Evolutionary conservation across 73 alveolate genomes (phyloP).

Genomic region (Blepharisma japonicum): DNA sequence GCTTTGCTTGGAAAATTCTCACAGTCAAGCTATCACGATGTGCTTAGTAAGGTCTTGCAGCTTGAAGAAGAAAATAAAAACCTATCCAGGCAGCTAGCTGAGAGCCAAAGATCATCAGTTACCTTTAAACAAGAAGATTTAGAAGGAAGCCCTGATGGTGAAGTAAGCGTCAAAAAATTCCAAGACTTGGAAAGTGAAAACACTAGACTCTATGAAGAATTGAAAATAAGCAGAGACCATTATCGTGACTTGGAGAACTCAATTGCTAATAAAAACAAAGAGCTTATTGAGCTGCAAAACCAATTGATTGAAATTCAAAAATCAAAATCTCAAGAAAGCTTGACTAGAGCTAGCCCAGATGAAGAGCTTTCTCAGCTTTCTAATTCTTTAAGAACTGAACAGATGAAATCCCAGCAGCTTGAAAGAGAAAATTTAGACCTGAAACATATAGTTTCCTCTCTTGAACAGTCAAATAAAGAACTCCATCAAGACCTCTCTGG

Average conservation of each 20-base stretch:
- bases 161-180: neutral
- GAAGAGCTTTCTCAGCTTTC: slow-evolving; percentile 16
- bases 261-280: neutral
- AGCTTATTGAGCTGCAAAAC: slow-evolving; percentile 2
- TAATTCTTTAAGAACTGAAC: neutral
- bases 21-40: neutral
- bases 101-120: neutral
- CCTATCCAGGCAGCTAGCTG: slow-evolving; percentile 1
- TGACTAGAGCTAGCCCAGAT: neutral
- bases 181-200: slow-evolving; percentile 19
- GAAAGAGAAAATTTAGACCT: neutral
- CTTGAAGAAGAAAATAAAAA: slow-evolving; percentile 25
- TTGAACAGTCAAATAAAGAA: neutral
- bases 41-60: neutral
- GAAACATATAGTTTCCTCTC: neutral
- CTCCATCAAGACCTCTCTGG: neutral
- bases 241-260: neutral
- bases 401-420: neutral
- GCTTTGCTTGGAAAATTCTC: neutral
- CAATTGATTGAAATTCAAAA: neutral
- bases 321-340: neutral
- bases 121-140: slow-evolving; percentile 22
- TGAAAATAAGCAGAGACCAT: neutral
- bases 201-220: neutral
- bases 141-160: neutral